These are phyloP conservation scores for Phytophthora multivora DNA, from an alignment of 352 stramenopile species.

Conservation along the genomic window DNA sequence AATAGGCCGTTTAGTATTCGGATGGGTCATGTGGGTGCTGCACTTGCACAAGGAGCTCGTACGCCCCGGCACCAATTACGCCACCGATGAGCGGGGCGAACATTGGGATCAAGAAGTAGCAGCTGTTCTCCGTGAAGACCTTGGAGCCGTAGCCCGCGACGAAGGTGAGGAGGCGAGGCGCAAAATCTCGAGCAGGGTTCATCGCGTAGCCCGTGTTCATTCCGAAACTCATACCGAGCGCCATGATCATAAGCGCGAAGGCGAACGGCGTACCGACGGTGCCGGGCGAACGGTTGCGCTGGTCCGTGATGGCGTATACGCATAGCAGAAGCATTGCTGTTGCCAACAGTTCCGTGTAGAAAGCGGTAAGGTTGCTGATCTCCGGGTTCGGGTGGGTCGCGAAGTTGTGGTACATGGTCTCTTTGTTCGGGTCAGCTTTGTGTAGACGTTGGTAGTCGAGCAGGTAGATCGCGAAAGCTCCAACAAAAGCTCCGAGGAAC, in stretches of 20 bases:
- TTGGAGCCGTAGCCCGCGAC: slow-evolving; percentile 60
- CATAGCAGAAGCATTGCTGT: slow-evolving; percentile 59
- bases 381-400: slow-evolving; percentile 51
- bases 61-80: slow-evolving; percentile 45
- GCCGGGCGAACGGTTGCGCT: slow-evolving; percentile 49
- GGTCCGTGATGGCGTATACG: slow-evolving; percentile 61
- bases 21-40: slow-evolving; percentile 45
- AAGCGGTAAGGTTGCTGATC: slow-evolving; percentile 51
- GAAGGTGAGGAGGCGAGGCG: slow-evolving; percentile 45
- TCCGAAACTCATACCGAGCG: slow-evolving; percentile 65
- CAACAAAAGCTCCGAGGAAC: slow-evolving; percentile 46
- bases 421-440: slow-evolving; percentile 47
- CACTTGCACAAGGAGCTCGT: slow-evolving; percentile 57
- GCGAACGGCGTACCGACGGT: slow-evolving; percentile 42
- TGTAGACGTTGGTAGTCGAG: slow-evolving; percentile 57
- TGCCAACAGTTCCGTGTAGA: slow-evolving; percentile 60
- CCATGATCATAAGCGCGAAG: slow-evolving; percentile 61
- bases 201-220: slow-evolving; percentile 51
- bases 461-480: slow-evolving; percentile 44
- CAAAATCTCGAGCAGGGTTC: slow-evolving; percentile 56
- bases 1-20: slow-evolving; percentile 7
- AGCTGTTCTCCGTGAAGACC: slow-evolving; percentile 53
- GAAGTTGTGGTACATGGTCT: slow-evolving; percentile 49
- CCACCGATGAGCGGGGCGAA: slow-evolving; percentile 52
- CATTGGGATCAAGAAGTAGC: slow-evolving; percentile 73